Conservation (phyloP, 805 yeast species). For the Ogataea ramenticola region DNA sequence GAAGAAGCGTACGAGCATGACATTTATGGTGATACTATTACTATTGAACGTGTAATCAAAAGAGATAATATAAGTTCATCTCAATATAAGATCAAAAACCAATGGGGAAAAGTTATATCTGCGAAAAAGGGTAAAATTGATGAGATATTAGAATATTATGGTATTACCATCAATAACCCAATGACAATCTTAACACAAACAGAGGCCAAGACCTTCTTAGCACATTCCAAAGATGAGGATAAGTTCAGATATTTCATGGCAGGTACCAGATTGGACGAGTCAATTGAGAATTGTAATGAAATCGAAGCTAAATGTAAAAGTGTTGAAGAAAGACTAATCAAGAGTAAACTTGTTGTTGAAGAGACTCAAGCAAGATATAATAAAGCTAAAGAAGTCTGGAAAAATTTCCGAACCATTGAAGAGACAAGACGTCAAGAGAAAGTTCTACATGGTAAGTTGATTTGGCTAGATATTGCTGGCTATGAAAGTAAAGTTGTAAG, state of each 20-base stretch:
- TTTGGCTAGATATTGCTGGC: constrained; percentile 37
- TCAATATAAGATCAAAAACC: constrained; percentile 49
- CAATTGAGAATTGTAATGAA: constrained; percentile 43
- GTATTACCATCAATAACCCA: constrained; percentile 82
- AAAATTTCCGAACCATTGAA: constrained; percentile 33
- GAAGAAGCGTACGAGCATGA: constrained; percentile 58
- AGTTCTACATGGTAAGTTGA: constrained; percentile 37
- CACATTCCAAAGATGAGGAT: constrained; percentile 62
- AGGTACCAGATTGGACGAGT: constrained; percentile 69
- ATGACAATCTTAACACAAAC: constrained; percentile 91
- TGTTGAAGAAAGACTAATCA: constrained; percentile 33
- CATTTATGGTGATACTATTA: constrained; percentile 60
- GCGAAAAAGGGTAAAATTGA: constrained; percentile 59
- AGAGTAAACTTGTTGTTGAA: constrained; percentile 31
- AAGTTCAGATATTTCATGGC: constrained; percentile 74
- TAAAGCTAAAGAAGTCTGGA: constrained; percentile 34
- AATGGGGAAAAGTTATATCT: constrained; percentile 44
- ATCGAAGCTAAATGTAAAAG: constrained; percentile 27
- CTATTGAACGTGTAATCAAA: constrained; percentile 59
- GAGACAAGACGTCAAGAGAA: constrained; percentile 31
- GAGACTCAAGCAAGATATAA: constrained; percentile 32
- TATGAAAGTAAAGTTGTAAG: constrained; percentile 15
- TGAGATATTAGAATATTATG: constrained; percentile 59
- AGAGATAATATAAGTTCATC: constrained; percentile 43
- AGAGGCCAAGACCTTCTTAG: constrained; percentile 82